phyloP scores from a whole-genome alignment of 225 moss, liverwort and hornwort genomes.

The Thuidium tamariscinum region DNA sequence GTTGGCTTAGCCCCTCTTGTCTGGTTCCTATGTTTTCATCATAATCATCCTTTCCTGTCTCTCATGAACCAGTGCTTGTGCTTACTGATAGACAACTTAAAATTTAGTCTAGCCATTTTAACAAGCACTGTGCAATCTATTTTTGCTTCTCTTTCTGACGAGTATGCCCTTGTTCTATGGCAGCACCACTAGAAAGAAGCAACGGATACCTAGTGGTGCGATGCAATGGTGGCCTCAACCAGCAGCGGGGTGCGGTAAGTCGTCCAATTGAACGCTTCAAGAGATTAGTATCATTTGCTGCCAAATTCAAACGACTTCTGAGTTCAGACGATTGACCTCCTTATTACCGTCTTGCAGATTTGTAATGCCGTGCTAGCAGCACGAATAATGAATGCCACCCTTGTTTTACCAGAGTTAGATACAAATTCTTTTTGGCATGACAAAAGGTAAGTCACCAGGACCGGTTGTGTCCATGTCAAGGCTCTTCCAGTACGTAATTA shows the following conservation, averaged over 20 bases:
- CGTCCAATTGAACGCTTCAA: background rate
- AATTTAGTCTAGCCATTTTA: background rate
- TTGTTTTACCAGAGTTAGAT: conserved; percentile 79
- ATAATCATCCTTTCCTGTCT: background rate
- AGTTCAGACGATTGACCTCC: background rate
- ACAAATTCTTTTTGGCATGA: conserved; percentile 69
- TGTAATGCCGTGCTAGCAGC: conserved; percentile 95
- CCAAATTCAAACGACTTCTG: background rate
- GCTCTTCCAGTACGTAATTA: background rate
- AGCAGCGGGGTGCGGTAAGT: conserved; percentile 82
- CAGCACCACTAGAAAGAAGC: conserved; percentile 54
- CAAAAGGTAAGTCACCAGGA: conserved; percentile 42
- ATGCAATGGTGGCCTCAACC: conserved; percentile 81
- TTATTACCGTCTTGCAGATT: conserved; percentile 46
- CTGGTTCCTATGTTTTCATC: background rate
- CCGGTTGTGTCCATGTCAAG: conserved; percentile 2
- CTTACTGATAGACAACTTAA: background rate
- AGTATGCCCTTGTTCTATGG: background rate
- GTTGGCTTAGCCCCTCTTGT: conserved; percentile 3
- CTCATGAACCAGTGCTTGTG: background rate
- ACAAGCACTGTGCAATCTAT: background rate
- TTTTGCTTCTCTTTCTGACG: background rate
- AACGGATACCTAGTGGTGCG: conserved; percentile 83
- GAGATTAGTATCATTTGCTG: background rate
- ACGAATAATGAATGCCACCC: conserved; percentile 89